phyloP scores from a whole-genome alignment of 2,329 filamentous ascomycete genomes.

The Clonostachys solani region DNA sequence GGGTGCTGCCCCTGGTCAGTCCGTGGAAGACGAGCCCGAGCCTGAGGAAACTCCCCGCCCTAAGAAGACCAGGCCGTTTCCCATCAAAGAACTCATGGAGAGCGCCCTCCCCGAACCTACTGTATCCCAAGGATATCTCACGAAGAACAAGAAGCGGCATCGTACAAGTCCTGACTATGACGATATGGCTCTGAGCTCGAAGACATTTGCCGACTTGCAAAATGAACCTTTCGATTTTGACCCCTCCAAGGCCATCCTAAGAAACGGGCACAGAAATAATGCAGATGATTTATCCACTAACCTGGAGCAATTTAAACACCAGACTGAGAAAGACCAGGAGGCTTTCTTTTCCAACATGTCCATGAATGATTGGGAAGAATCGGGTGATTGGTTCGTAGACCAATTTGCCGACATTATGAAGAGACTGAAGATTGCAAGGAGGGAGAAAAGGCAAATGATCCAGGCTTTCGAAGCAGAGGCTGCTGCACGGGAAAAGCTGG shows the following conservation, averaged over 20 bases:
- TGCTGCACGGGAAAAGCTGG: conserved; percentile 47
- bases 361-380: conserved; percentile 53
- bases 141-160: conserved; percentile 31
- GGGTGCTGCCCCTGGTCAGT: too few species aligned
- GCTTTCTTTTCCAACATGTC: conserved; percentile 49
- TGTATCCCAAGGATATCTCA: conserved; percentile 6
- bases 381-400: conserved; percentile 56
- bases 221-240: conserved; percentile 54
- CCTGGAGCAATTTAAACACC: conserved; percentile 43
- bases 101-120: conserved; percentile 14
- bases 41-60: conserved; percentile 15
- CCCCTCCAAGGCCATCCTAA: conserved; percentile 39
- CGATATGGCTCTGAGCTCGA: conserved; percentile 47
- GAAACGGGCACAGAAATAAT: conserved; percentile 24
- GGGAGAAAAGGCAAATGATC: conserved; percentile 43
- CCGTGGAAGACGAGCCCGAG: conserved; percentile 1
- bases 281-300: conserved; percentile 40
- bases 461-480: conserved; percentile 51
- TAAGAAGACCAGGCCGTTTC: conserved; percentile 7
- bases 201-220: conserved; percentile 47
- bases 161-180: conserved; percentile 49
- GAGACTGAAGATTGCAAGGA: conserved; percentile 41
- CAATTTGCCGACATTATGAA: conserved; percentile 47
- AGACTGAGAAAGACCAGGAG: conserved; percentile 39
- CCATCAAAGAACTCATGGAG: conserved; percentile 6